A percentile compares a stretch with the other conserved stretches of the same genome.
Evolutionary conservation across 2,329 filamentous ascomycete genomes (phyloP).

Genomic region (Ilyonectria destructans): DNA sequence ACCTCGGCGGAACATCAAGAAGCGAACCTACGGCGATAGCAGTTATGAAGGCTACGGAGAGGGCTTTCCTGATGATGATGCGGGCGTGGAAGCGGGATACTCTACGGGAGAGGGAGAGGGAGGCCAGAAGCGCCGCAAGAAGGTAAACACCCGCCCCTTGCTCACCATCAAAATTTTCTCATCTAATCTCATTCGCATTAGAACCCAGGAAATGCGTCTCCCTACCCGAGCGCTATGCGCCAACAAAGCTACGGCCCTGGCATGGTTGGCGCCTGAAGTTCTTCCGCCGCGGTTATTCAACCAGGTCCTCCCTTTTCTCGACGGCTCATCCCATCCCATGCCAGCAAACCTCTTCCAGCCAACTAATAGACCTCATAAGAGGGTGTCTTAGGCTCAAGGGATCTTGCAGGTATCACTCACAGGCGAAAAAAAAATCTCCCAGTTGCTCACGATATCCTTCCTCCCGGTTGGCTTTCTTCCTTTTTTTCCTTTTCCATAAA

Average conservation of each 20-base stretch:
- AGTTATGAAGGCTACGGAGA: conserved; percentile 84
- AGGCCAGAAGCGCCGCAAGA: conserved; percentile 76
- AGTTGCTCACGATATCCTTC: conserved; percentile 27
- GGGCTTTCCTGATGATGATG: conserved; percentile 79
- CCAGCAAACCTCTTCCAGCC: conserved; percentile 17
- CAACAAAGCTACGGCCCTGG: conserved; percentile 72
- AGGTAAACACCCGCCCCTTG: conserved; percentile 61
- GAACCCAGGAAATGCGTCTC: conserved; percentile 63
- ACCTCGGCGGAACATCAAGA: conserved; percentile 78
- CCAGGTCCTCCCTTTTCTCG: conserved; percentile 19
- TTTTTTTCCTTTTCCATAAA: conserved; percentile 41
- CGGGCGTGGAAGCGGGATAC: conserved; percentile 72
- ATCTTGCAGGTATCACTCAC: conserved; percentile 19
- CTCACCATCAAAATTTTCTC: conserved; percentile 42
- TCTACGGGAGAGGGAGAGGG: conserved; percentile 82
- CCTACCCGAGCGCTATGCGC: conserved; percentile 62
- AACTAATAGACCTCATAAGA: conserved; percentile 33
- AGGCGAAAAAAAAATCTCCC: conserved; percentile 28
- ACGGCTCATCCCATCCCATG: conserved; percentile 5
- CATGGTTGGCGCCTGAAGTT: conserved; percentile 69
- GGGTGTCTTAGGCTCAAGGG: conserved; percentile 33
- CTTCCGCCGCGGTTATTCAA: conserved; percentile 4
- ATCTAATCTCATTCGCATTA: conserved; percentile 60
- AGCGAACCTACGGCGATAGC: conserved; percentile 82
- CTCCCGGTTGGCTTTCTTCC: conserved; percentile 32